Evolutionary conservation across 441 rosid genomes (phyloP).

Genomic region (Capsella rubella): DNA sequence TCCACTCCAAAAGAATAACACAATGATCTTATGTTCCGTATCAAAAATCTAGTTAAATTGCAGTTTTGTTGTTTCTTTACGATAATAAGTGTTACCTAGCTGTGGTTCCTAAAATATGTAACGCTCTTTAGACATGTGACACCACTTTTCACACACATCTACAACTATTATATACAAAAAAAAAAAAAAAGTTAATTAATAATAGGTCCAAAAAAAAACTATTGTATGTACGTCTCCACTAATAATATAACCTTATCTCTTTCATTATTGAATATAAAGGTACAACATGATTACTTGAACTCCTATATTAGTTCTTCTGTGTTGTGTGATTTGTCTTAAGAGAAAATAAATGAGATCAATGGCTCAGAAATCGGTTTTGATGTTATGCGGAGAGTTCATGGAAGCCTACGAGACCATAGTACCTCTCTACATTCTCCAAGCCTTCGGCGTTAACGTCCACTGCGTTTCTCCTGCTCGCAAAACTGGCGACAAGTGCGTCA

Average conservation of each 20-base stretch:
- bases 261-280: background rate
- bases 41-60: background rate
- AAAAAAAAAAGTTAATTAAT: background rate
- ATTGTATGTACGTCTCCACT: slow-evolving; percentile 22
- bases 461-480: slow-evolving; percentile 54
- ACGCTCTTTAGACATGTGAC: background rate
- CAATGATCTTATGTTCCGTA: background rate
- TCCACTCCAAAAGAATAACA: background rate
- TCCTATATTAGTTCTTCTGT: background rate
- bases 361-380: slow-evolving; percentile 48
- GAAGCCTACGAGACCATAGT: slow-evolving; percentile 55
- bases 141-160: background rate
- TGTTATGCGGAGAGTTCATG: slow-evolving; percentile 61
- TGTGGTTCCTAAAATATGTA: background rate
- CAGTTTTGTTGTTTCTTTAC: background rate
- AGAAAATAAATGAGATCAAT: slow-evolving; percentile 37
- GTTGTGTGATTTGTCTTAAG: slow-evolving; percentile 1
- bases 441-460: slow-evolving; percentile 52
- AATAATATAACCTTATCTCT: slow-evolving; percentile 3
- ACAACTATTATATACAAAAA: background rate
- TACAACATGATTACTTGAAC: slow-evolving; percentile 1
- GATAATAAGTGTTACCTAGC: background rate
- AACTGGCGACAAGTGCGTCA: slow-evolving; percentile 54
- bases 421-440: slow-evolving; percentile 52
- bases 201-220: background rate